Evolutionary conservation across 2,329 filamentous ascomycete species (phyloP).

Genomic region (Neonectria punicea): DNA sequence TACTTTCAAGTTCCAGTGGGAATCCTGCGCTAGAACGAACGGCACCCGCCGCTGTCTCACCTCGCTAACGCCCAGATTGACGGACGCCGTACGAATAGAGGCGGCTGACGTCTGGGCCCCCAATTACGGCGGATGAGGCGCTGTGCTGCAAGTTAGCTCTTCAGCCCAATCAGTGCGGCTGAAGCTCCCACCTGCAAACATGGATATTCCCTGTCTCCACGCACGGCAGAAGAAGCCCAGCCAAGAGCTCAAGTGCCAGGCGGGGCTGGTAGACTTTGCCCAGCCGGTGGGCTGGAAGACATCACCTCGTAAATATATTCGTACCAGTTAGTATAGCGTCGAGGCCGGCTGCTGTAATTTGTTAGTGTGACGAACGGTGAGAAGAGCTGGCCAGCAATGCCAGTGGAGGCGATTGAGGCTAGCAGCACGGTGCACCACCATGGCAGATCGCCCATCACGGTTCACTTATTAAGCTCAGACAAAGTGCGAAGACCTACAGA

Average conservation of each 20-base stretch:
- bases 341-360: constrained; percentile 4
- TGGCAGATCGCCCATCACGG: background rate
- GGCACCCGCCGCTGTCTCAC: background rate
- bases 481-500: background rate
- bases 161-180: constrained; percentile 31
- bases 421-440: background rate
- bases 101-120: constrained; percentile 32
- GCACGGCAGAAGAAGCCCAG: constrained; percentile 2
- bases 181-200: constrained; percentile 22
- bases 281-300: background rate
- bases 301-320: constrained; percentile 13
- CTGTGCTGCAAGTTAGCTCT: constrained; percentile 1
- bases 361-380: constrained; percentile 8
- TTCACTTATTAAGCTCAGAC: background rate
- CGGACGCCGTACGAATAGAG: background rate
- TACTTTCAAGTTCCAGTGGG: no score
- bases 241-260: background rate
- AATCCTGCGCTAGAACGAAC: background rate
- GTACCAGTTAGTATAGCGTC: background rate
- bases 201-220: constrained; percentile 3
- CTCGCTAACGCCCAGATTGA: background rate
- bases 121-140: constrained; percentile 27
- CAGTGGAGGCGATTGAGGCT: no score
- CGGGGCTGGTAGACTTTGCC: background rate
- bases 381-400: constrained; percentile 3